Conservation (phyloP, 1,284 basidiomycete species). For the Fomitopsis palustris region DNA sequence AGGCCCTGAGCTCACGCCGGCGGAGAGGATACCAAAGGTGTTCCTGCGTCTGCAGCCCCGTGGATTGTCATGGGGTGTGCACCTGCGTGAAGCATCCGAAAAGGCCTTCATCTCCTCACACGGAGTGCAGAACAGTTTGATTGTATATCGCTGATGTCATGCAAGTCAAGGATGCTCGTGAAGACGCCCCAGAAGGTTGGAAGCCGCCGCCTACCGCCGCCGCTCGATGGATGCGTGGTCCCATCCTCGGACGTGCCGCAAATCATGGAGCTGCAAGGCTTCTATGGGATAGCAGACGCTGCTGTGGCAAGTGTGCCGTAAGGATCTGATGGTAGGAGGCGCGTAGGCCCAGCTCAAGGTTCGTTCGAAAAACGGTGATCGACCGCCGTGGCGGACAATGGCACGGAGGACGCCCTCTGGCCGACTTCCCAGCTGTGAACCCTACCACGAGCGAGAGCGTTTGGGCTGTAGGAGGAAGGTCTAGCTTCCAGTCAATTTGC, state of each 20-base stretch:
- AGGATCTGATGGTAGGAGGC: neutral
- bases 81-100: neutral
- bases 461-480: neutral
- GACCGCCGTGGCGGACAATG: neutral
- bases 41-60: neutral
- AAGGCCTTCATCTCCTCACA: neutral
- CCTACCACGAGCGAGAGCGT: neutral
- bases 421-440: neutral
- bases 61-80: constrained; percentile 2
- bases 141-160: neutral
- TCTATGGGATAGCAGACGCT: neutral
- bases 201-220: neutral
- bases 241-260: neutral
- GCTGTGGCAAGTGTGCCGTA: neutral
- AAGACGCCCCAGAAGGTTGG: neutral
- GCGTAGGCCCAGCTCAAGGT: neutral
- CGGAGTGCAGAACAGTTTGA: neutral
- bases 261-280: neutral
- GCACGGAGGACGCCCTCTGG: neutral
- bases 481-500: neutral
- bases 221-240: neutral
- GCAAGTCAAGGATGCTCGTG: neutral
- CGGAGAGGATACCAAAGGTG: neutral
- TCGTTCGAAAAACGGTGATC: neutral
- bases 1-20: neutral